Evolutionary conservation across 2,329 filamentous ascomycete genomes (phyloP).

Genomic region (Cytospora paraplurivora): DNA sequence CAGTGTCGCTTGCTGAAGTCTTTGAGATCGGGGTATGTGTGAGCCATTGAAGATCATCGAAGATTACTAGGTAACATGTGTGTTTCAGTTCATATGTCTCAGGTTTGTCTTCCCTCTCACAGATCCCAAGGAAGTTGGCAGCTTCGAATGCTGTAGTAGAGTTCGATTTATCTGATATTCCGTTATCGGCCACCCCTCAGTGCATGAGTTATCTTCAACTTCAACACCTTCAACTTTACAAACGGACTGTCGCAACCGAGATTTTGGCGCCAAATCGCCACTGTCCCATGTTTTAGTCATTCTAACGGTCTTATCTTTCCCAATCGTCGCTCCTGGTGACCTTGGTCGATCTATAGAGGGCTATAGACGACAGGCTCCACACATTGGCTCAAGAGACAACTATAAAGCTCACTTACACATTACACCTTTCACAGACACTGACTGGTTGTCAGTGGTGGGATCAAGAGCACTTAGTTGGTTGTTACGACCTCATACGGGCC

Average conservation of each 20-base stretch:
- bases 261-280: neutral
- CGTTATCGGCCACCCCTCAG: conserved; percentile 24
- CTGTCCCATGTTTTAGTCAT: neutral
- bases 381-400: neutral
- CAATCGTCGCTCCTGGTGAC: neutral
- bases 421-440: no score
- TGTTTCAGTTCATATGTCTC: neutral
- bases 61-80: no score
- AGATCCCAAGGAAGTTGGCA: neutral
- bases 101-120: neutral
- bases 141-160: neutral
- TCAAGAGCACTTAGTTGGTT: no score
- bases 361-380: neutral
- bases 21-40: neutral
- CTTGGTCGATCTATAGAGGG: neutral
- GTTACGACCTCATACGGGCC: no score
- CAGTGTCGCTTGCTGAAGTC: conserved; percentile 4
- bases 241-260: neutral
- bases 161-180: conserved; percentile 13
- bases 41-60: no score
- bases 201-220: neutral
- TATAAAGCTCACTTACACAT: neutral
- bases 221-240: neutral
- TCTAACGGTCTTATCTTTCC: neutral
- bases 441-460: neutral